Evolutionary conservation across 108 stramenopile genomes (phyloP).

Genomic region (Skeletonema potamos): DNA sequence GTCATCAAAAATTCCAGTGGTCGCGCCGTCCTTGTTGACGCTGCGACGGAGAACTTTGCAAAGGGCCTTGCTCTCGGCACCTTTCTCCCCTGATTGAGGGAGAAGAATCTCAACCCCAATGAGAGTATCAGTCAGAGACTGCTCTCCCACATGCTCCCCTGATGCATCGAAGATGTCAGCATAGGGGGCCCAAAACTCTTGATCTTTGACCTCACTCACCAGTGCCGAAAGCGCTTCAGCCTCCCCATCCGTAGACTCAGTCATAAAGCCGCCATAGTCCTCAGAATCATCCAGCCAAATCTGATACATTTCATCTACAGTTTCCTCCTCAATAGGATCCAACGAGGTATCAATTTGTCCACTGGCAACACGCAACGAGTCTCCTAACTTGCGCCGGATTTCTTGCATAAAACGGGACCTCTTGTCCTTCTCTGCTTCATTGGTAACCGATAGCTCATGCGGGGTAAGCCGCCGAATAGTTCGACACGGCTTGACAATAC

Average conservation of each 20-base stretch:
- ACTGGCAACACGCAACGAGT: too few relatives aligned
- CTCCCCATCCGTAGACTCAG: too few relatives aligned
- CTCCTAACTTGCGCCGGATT: slow-evolving; percentile 13
- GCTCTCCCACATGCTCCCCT: slow-evolving; percentile 11
- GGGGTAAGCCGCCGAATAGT: slow-evolving; percentile 21
- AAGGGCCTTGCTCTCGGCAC: not conserved
- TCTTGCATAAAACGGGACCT: not conserved
- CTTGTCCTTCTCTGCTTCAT: not conserved
- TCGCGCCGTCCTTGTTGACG: slow-evolving; percentile 25
- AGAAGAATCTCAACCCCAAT: slow-evolving; percentile 49
- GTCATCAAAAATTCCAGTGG: slow-evolving; percentile 26
- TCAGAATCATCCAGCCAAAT: not conserved
- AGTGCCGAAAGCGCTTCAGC: too few relatives aligned
- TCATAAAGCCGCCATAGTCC: slow-evolving; percentile 24
- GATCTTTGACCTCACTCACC: too few relatives aligned
- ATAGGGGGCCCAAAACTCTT: slow-evolving; percentile 17
- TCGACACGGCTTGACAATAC: slow-evolving; percentile 26
- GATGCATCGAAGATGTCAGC: slow-evolving; percentile 29
- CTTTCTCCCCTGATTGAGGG: slow-evolving; percentile 15
- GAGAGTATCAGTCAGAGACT: slow-evolving; percentile 28
- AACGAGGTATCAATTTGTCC: not conserved
- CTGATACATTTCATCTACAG: not conserved
- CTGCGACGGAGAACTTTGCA: slow-evolving; percentile 29
- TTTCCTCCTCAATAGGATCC: not conserved
- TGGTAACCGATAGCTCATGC: slow-evolving; percentile 1